phyloP scores from a whole-genome alignment of 129 eudicot genomes.

The Heracleum sosnowskyi region DNA sequence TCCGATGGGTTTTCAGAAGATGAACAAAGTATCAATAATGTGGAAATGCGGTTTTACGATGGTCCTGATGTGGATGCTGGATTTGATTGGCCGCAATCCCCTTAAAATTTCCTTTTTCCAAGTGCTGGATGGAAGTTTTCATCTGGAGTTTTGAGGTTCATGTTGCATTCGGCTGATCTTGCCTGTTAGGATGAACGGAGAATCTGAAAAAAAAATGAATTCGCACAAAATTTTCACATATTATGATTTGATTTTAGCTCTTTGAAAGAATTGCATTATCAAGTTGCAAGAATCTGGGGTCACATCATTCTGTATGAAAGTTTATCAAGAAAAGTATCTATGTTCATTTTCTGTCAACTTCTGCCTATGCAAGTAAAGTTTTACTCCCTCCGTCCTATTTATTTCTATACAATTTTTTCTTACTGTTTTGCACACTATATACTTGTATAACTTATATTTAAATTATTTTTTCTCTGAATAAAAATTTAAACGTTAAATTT shows the following conservation, averaged over 20 bases:
- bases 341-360: background rate
- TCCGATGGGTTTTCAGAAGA: conserved; percentile 29
- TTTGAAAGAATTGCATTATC: background rate
- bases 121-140: conserved; percentile 4
- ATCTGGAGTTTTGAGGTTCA: background rate
- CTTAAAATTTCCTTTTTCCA: conserved; percentile 10
- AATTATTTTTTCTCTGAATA: too few species aligned
- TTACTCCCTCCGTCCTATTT: too few species aligned
- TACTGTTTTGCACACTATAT: too few species aligned
- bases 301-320: background rate
- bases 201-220: background rate
- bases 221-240: background rate
- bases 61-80: conserved; percentile 27
- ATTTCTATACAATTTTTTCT: too few species aligned
- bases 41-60: conserved; percentile 42
- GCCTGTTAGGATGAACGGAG: background rate
- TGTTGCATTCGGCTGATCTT: background rate
- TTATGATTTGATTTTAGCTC: background rate
- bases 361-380: background rate
- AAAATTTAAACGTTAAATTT: too few species aligned
- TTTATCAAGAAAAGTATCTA: background rate
- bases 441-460: too few species aligned
- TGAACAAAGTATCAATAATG: conserved; percentile 25
- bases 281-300: background rate
- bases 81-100: conserved; percentile 42